A percentile compares a stretch with the other conserved stretches of the same genome.
Evolutionary conservation across 2,329 filamentous ascomycete species (phyloP).

Genomic region (Paraphaeosphaeria minitans): DNA sequence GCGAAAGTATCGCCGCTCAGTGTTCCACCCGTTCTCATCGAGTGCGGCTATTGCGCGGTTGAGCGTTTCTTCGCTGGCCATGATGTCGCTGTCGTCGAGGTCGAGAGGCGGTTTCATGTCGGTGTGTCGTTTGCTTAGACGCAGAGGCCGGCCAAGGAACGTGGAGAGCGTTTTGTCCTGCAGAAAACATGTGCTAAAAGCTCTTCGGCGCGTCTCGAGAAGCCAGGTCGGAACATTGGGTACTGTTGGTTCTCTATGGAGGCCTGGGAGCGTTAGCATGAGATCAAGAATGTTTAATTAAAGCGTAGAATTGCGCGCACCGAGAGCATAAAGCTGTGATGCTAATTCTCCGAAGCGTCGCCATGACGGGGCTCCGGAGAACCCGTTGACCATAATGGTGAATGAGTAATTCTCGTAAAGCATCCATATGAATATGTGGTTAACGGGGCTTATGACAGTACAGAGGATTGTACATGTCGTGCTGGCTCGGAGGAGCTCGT

Average conservation of each 20-base stretch:
- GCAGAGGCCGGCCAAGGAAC: conserved; percentile 40
- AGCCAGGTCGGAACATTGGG: conserved; percentile 35
- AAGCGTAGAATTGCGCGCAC: too few species aligned
- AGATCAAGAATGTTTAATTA: too few species aligned
- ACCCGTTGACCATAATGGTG: conserved; percentile 44
- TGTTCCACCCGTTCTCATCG: conserved; percentile 49
- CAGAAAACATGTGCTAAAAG: conserved; percentile 38
- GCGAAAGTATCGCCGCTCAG: conserved; percentile 27
- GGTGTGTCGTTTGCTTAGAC: conserved; percentile 37
- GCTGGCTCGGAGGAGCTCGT: conserved; percentile 43
- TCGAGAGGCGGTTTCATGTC: conserved; percentile 39
- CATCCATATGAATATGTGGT: conserved; percentile 46
- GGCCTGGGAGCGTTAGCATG: too few species aligned
- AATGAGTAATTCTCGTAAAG: conserved; percentile 45
- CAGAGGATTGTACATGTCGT: conserved; percentile 47
- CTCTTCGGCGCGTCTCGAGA: conserved; percentile 32
- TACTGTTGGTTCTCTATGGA: conserved; percentile 37
- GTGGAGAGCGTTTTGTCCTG: conserved; percentile 42
- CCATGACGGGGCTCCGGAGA: conserved; percentile 38
- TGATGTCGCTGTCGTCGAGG: conserved; percentile 35
- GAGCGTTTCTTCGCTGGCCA: conserved; percentile 23
- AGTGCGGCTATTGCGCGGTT: conserved; percentile 25
- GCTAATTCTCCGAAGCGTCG: conserved; percentile 38
- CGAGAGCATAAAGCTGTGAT: conserved; percentile 39
- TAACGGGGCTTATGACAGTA: conserved; percentile 45